These are phyloP conservation scores for Rubroboletus pulcherrimus DNA, from an alignment of 768 basidiomycete species.

Conservation along the genomic window DNA sequence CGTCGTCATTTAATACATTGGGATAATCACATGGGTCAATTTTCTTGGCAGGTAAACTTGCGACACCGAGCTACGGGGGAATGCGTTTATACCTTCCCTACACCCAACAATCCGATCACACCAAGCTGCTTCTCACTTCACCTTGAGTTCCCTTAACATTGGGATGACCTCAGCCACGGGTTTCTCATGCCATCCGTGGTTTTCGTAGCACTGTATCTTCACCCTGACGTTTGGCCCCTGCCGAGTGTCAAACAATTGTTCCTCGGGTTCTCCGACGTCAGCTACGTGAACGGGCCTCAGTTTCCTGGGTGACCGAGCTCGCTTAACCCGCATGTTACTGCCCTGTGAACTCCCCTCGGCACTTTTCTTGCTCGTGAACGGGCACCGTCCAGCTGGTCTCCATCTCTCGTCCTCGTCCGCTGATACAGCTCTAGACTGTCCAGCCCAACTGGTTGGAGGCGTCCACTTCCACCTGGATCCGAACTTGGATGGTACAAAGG, in stretches of 20 bases:
- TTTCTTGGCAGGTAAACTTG: neutral
- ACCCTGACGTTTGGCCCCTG: conserved; percentile 3
- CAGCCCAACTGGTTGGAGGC: conserved; percentile 27
- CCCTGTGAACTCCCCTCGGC: neutral
- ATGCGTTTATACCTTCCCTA: neutral
- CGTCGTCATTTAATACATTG: neutral
- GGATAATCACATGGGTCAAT: conserved; percentile 3
- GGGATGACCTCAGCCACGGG: conserved; percentile 29
- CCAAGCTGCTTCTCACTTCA: conserved; percentile 5
- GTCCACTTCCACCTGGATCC: conserved; percentile 10
- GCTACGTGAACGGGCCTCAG: neutral
- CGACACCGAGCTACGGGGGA: neutral
- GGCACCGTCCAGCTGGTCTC: neutral
- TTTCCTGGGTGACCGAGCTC: neutral
- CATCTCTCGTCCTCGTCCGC: neutral
- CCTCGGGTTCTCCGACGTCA: neutral
- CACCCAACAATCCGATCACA: neutral
- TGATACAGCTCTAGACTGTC: conserved; percentile 2
- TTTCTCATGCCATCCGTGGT: conserved; percentile 20
- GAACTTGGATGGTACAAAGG: neutral
- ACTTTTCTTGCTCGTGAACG: neutral
- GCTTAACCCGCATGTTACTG: neutral
- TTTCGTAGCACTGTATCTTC: conserved; percentile 12
- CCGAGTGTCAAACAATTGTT: neutral
- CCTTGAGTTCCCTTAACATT: conserved; percentile 25